Conservation (phyloP, 2,329 filamentous ascomycete species). For the Penicillium aurantiogriseum region DNA sequence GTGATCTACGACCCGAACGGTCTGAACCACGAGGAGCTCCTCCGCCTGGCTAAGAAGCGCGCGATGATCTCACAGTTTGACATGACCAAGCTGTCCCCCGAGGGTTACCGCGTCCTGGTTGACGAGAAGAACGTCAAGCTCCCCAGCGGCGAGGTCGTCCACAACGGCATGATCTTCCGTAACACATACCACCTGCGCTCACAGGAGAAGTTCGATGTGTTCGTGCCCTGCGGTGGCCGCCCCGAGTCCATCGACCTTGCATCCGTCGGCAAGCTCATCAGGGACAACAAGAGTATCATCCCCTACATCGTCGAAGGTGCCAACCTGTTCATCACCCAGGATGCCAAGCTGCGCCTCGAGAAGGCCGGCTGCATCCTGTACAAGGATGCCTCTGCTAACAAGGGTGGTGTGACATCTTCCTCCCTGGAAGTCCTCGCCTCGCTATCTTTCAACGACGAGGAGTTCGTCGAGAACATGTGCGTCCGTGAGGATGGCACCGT, state of each 20-base stretch:
- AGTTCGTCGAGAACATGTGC: conserved; percentile 94
- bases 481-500: conserved; percentile 71
- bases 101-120: conserved; percentile 88
- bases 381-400: conserved; percentile 98
- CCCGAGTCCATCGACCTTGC: conserved; percentile 95
- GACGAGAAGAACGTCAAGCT: conserved; percentile 89
- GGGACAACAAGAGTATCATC: conserved; percentile 79
- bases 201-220: conserved; percentile 74
- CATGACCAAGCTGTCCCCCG: conserved; percentile 74
- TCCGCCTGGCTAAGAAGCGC: conserved; percentile 79
- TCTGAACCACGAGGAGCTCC: conserved; percentile 77
- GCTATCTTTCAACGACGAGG: conserved; percentile 85
- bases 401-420: conserved; percentile 95
- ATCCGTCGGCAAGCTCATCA: conserved; percentile 82
- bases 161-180: conserved; percentile 92
- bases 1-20: conserved; percentile 92
- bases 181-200: conserved; percentile 94
- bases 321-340: conserved; percentile 98
- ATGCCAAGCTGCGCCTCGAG: conserved; percentile 92
- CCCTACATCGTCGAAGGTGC: conserved; percentile 97
- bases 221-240: conserved; percentile 93
- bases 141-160: conserved; percentile 79
- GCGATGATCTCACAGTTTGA: conserved; percentile 91
- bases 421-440: conserved; percentile 94
- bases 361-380: conserved; percentile 91